Percentiles rank a stretch among this genome's conserved stretches.
phyloP scores from a whole-genome alignment of 2,329 filamentous ascomycete genomes.

The Pyrenophora teres region DNA sequence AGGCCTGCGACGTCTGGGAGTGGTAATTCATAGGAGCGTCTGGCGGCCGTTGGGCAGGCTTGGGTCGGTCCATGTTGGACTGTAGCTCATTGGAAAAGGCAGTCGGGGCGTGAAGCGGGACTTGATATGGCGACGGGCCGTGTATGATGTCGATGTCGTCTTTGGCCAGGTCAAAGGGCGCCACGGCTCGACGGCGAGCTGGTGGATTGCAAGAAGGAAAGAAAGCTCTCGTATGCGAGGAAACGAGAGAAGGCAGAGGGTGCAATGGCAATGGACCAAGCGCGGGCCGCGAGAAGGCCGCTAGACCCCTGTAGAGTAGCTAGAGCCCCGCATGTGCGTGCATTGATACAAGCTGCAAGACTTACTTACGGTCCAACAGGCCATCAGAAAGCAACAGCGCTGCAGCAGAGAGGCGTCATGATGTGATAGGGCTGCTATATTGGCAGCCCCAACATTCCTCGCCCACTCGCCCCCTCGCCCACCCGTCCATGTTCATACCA shows the following conservation, averaged over 20 bases:
- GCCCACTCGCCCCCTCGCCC: neutral
- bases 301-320: slow-evolving; percentile 12
- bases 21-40: slow-evolving; percentile 56
- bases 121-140: neutral
- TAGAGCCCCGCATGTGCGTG: slow-evolving; percentile 18
- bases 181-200: neutral
- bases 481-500: too few species aligned
- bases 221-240: slow-evolving; percentile 17
- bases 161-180: neutral
- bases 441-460: neutral
- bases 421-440: slow-evolving; percentile 8
- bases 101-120: neutral
- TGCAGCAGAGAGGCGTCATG: neutral
- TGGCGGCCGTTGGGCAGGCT: slow-evolving; percentile 45
- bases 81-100: slow-evolving; percentile 20
- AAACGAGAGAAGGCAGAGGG: slow-evolving; percentile 23
- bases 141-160: neutral
- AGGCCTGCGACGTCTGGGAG: slow-evolving; percentile 27
- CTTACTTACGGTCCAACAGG: neutral
- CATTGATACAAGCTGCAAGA: neutral
- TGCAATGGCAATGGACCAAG: slow-evolving; percentile 8
- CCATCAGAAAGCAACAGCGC: too few species aligned
- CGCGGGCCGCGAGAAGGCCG: slow-evolving; percentile 4
- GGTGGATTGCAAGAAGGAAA: slow-evolving; percentile 3
- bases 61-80: slow-evolving; percentile 47